A percentile compares a stretch with the other conserved stretches of the same genome.
Conservation (phyloP, 2,329 filamentous ascomycete species). For the Verticillium nubilum region DNA sequence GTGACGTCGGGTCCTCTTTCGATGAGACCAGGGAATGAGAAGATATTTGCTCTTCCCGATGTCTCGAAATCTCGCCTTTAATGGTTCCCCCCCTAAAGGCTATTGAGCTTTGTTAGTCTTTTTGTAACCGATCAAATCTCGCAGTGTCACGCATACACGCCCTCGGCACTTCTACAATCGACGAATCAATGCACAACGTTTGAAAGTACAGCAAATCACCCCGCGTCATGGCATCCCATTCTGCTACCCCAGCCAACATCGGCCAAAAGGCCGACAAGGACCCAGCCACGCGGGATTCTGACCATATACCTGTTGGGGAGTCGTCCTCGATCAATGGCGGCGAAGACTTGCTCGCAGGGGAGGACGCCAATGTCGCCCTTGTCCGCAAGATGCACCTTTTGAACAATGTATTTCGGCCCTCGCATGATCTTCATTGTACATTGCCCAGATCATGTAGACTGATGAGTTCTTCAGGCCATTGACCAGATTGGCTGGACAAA, state of each 20-base stretch:
- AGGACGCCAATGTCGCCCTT: slow-evolving; percentile 56
- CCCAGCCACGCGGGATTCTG: too few species aligned
- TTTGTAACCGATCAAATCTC: too few species aligned
- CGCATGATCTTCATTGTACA: background rate
- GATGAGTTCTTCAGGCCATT: slow-evolving; percentile 19
- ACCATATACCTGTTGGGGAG: background rate
- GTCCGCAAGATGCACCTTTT: slow-evolving; percentile 65
- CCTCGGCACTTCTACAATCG: background rate
- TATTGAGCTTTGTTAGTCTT: too few species aligned
- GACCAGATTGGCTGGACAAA: slow-evolving; percentile 48
- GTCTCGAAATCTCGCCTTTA: too few species aligned
- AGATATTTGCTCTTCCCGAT: background rate
- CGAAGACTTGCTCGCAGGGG: slow-evolving; percentile 49
- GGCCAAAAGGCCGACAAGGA: background rate
- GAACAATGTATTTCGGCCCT: slow-evolving; percentile 46
- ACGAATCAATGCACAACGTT: background rate
- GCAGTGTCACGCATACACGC: too few species aligned
- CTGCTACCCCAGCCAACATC: background rate
- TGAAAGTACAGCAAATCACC: background rate
- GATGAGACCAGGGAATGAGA: background rate
- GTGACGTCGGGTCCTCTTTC: background rate
- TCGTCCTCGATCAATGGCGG: slow-evolving; percentile 7
- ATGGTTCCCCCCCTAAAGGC: too few species aligned
- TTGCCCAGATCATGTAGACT: background rate
- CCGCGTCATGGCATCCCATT: background rate